Conservation (phyloP, 1,284 basidiomycete genomes). For the Fomitopsis palustris region DNA sequence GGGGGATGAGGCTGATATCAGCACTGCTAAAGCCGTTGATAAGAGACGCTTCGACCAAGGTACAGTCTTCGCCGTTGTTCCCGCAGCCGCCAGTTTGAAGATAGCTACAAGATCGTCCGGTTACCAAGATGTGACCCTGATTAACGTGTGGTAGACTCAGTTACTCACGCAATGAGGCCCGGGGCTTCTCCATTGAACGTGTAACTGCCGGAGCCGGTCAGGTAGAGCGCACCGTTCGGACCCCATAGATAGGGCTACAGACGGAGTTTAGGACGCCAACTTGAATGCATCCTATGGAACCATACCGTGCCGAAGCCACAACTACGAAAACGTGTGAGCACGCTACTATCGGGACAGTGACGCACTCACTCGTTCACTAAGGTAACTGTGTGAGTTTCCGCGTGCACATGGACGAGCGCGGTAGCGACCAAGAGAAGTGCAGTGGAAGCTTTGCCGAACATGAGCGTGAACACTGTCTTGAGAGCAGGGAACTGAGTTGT, state of each 20-base stretch:
- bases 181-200: not conserved
- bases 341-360: not conserved
- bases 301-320: not conserved
- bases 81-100: not conserved
- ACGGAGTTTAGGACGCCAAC: too few species aligned
- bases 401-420: not conserved
- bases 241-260: not conserved
- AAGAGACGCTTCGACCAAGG: not conserved
- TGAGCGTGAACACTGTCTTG: too few species aligned
- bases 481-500: too few species aligned
- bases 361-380: not conserved
- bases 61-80: not conserved
- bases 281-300: too few species aligned
- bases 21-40: not conserved
- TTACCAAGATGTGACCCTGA: not conserved
- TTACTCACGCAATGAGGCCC: not conserved
- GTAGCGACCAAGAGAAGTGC: not conserved
- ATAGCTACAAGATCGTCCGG: not conserved
- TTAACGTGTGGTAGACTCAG: not conserved
- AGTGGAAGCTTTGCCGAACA: not conserved
- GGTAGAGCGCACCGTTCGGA: not conserved
- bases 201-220: not conserved
- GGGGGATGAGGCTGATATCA: not conserved
- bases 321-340: not conserved
- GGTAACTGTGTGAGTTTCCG: not conserved